Conservation (phyloP, 257 asterid species). For the Jacaranda mimosifolia region DNA sequence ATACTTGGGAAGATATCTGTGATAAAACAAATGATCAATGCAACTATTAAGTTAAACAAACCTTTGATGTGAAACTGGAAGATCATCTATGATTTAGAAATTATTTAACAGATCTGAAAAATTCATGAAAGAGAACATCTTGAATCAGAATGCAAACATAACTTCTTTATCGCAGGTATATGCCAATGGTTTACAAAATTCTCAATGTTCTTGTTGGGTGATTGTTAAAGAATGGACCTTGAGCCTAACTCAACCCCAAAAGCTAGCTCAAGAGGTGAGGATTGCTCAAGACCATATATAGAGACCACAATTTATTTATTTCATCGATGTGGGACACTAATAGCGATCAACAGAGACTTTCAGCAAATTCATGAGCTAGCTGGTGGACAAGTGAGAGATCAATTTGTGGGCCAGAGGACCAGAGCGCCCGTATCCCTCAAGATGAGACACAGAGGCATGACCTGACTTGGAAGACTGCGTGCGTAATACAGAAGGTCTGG, state of each 20-base stretch:
- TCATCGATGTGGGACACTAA: too few species aligned
- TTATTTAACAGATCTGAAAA: neutral
- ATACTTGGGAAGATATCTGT: slow-evolving; percentile 11
- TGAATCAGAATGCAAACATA: neutral
- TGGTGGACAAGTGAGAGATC: neutral
- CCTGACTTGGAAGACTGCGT: neutral
- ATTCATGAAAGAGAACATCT: slow-evolving; percentile 10
- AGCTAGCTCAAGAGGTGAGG: too few species aligned
- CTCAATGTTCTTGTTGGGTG: neutral
- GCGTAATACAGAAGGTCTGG: neutral
- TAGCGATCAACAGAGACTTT: neutral
- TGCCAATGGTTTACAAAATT: neutral
- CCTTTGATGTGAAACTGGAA: neutral
- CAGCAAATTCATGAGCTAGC: neutral
- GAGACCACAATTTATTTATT: too few species aligned
- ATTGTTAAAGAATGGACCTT: too few species aligned
- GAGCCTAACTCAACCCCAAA: too few species aligned
- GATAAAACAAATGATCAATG: neutral
- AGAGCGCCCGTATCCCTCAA: neutral
- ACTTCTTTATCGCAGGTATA: slow-evolving; percentile 4
- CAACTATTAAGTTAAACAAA: neutral
- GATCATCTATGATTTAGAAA: neutral
- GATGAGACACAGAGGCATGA: neutral
- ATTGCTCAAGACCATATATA: too few species aligned
- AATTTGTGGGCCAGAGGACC: neutral